These are phyloP conservation scores for Didymella glomerata DNA, from an alignment of 2,329 filamentous ascomycete genomes.

Conservation along the genomic window DNA sequence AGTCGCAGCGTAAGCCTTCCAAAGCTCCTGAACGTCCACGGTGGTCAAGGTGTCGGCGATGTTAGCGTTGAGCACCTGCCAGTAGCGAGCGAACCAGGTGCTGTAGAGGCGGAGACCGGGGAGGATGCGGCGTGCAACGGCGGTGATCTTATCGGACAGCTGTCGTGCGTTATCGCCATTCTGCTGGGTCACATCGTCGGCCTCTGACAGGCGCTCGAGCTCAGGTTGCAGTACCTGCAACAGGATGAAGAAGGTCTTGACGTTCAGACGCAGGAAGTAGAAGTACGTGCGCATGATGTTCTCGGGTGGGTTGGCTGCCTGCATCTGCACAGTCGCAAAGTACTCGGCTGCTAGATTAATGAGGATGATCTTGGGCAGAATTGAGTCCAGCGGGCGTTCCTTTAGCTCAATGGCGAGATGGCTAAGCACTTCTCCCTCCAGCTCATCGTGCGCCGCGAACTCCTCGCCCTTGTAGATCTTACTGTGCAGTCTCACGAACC, in stretches of 20 bases:
- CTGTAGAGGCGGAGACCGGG: conserved; percentile 73
- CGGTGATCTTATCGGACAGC: conserved; percentile 62
- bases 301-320: conserved; percentile 48
- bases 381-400: conserved; percentile 68
- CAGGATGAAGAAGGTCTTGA: conserved; percentile 77
- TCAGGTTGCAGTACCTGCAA: conserved; percentile 75
- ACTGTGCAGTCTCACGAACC: conserved; percentile 88
- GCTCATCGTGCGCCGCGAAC: conserved; percentile 77
- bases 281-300: conserved; percentile 55
- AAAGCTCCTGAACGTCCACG: conserved; percentile 67
- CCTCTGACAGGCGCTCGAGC: conserved; percentile 65
- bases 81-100: conserved; percentile 69
- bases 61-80: conserved; percentile 63
- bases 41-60: conserved; percentile 63
- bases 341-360: conserved; percentile 87
- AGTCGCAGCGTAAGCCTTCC: conserved; percentile 71
- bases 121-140: conserved; percentile 67
- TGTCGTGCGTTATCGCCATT: conserved; percentile 46
- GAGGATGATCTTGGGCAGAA: conserved; percentile 80
- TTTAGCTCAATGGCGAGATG: conserved; percentile 78
- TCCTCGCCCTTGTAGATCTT: conserved; percentile 80
- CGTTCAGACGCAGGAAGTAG: conserved; percentile 79
- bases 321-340: conserved; percentile 69
- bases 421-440: conserved; percentile 85
- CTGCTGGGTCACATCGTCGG: conserved; percentile 56